phyloP scores from a whole-genome alignment of 2,329 filamentous ascomycete species.

The Curvularia eragrostidis region DNA sequence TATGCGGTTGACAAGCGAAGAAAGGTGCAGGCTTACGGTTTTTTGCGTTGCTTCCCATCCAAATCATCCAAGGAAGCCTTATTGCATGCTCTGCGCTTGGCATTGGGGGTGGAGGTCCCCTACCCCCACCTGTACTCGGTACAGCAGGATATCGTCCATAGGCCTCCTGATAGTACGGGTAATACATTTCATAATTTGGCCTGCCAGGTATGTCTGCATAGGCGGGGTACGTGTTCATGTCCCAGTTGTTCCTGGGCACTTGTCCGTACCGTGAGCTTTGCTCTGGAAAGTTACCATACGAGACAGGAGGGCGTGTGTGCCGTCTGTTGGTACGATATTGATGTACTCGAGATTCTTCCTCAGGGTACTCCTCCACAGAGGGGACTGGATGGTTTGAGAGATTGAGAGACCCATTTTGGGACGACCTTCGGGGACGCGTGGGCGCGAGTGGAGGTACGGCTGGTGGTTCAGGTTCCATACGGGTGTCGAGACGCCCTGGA shows the following conservation, averaged over 20 bases:
- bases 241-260: constrained; percentile 23
- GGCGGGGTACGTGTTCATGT: constrained; percentile 17
- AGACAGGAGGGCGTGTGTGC: constrained; percentile 35
- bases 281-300: constrained; percentile 29
- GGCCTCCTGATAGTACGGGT: constrained; percentile 31
- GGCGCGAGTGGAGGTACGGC: constrained; percentile 13
- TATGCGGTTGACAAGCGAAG: not conserved
- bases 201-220: constrained; percentile 34
- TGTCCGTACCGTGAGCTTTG: constrained; percentile 23
- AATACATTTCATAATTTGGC: constrained; percentile 30
- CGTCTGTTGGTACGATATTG: constrained; percentile 32
- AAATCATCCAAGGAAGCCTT: constrained; percentile 46
- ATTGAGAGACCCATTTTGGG: constrained; percentile 17
- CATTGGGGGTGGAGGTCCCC: constrained; percentile 32
- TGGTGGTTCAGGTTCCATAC: constrained; percentile 23
- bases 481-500: constrained; percentile 32
- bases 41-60: constrained; percentile 48
- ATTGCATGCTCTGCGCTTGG: constrained; percentile 48
- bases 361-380: constrained; percentile 39
- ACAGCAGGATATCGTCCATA: constrained; percentile 19
- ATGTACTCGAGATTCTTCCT: constrained; percentile 36
- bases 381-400: constrained; percentile 18
- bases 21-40: constrained; percentile 35
- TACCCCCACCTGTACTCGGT: constrained; percentile 15
- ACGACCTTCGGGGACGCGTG: constrained; percentile 16